Evolutionary conservation across 805 yeast genomes (phyloP).

Genomic region (Diddensiella caesifluorescens): DNA sequence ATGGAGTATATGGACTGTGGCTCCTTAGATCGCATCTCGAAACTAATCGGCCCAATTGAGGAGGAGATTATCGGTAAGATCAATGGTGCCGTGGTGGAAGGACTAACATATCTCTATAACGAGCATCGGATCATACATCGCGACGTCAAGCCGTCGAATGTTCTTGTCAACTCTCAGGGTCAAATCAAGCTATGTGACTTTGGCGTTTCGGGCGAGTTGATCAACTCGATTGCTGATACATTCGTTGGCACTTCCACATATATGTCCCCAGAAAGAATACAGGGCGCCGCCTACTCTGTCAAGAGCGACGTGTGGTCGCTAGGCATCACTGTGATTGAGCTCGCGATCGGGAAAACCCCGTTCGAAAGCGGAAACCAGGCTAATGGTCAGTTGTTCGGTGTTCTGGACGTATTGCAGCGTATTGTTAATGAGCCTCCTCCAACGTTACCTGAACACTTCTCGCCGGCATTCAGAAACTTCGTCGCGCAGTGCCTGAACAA

Average conservation of each 20-base stretch:
- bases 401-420: conserved; percentile 82
- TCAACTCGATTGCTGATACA: conserved; percentile 92
- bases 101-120: conserved; percentile 74
- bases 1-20: conserved; percentile 98
- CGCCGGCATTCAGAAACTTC: conserved; percentile 53
- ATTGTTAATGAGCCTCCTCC: conserved; percentile 95
- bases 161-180: conserved; percentile 79
- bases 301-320: conserved; percentile 97
- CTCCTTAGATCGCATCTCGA: conserved; percentile 74
- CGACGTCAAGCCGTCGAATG: conserved; percentile 94
- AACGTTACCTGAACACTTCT: conserved; percentile 46
- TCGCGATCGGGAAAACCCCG: conserved; percentile 81
- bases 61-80: conserved; percentile 67
- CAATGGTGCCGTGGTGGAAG: conserved; percentile 70
- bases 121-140: conserved; percentile 87
- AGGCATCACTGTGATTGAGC: conserved; percentile 83
- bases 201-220: conserved; percentile 89
- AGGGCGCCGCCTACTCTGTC: conserved; percentile 89
- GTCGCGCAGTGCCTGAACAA: conserved; percentile 70
- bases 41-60: conserved; percentile 56
- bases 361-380: conserved; percentile 36
- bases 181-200: conserved; percentile 91
- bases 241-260: conserved; percentile 97
- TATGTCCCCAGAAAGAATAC: conserved; percentile 97
- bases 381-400: conserved; percentile 50